Evolutionary conservation across 768 basidiomycete genomes (phyloP).

Genomic region (Tylopilus sp.): DNA sequence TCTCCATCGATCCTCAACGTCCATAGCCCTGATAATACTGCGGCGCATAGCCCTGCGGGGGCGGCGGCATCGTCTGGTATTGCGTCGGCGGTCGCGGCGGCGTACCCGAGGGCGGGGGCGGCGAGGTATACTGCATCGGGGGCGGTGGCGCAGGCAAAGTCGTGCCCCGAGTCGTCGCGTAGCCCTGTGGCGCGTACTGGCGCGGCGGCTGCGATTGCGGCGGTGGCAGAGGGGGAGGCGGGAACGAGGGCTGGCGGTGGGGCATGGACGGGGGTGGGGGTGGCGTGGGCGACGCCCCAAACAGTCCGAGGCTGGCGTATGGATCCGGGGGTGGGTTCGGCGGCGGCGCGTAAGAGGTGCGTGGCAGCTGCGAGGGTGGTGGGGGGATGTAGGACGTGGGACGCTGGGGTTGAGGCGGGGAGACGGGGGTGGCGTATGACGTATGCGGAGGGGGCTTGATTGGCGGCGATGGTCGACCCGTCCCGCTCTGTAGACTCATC

Average conservation of each 20-base stretch:
- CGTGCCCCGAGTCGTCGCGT: constrained; percentile 9
- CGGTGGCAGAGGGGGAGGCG: constrained; percentile 16
- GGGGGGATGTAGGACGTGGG: constrained; percentile 16
- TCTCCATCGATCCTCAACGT: constrained; percentile 22
- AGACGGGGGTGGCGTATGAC: constrained; percentile 19
- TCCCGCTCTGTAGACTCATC: constrained; percentile 45
- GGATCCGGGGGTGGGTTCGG: constrained; percentile 31
- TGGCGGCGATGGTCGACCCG: constrained; percentile 28
- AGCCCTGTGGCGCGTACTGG: constrained; percentile 18
- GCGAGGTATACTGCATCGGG: constrained; percentile 24
- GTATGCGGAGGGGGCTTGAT: constrained; percentile 27
- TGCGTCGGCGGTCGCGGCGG: constrained; percentile 20
- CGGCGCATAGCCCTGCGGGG: constrained; percentile 28
- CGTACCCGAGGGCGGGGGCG: constrained; percentile 13
- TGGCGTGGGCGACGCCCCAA: constrained; percentile 24
- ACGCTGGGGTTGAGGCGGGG: constrained; percentile 21
- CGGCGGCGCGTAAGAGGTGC: constrained; percentile 21
- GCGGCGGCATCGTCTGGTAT: constrained; percentile 29
- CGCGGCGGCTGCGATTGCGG: constrained; percentile 18
- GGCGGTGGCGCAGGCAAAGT: constrained; percentile 29
- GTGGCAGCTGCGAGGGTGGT: constrained; percentile 25
- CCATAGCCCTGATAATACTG: constrained; percentile 33
- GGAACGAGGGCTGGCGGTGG: constrained; percentile 27
- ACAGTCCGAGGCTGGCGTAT: constrained; percentile 33
- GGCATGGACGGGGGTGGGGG: constrained; percentile 20